A percentile compares a stretch with the other conserved stretches of the same genome.
Evolutionary conservation across 2,329 filamentous ascomycete species (phyloP).

Genomic region (Stachybotrys echinatus): DNA sequence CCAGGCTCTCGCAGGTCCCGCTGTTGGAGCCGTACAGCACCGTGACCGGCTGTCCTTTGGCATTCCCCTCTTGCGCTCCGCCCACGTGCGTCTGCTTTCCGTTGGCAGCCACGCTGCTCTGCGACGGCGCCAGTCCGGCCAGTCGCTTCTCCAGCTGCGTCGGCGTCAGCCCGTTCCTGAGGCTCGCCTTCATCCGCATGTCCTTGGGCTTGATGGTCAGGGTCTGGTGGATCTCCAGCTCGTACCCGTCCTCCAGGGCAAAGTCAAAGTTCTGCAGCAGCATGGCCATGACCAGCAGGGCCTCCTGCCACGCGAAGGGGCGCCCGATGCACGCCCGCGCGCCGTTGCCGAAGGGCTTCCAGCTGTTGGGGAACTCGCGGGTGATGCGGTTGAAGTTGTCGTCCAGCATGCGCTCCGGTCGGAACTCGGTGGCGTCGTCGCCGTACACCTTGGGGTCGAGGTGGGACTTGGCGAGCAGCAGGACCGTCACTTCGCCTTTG

Average conservation of each 20-base stretch:
- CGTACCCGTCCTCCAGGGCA: slow-evolving; percentile 48
- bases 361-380: slow-evolving; percentile 24
- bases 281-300: slow-evolving; percentile 41
- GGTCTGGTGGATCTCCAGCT: slow-evolving; percentile 44
- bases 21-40: slow-evolving; percentile 65
- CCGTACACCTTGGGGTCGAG: slow-evolving; percentile 53
- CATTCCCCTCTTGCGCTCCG: slow-evolving; percentile 2
- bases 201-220: slow-evolving; percentile 57
- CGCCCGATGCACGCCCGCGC: slow-evolving; percentile 47
- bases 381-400: slow-evolving; percentile 35
- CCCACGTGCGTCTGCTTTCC: not conserved
- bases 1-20: slow-evolving; percentile 63
- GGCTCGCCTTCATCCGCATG: slow-evolving; percentile 51
- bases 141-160: slow-evolving; percentile 34
- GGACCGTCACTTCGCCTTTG: slow-evolving; percentile 35
- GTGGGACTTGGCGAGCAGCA: slow-evolving; percentile 44
- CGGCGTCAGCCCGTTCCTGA: slow-evolving; percentile 36
- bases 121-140: not conserved
- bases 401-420: slow-evolving; percentile 57
- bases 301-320: slow-evolving; percentile 50
- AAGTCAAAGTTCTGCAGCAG: slow-evolving; percentile 66
- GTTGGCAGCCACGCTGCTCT: not conserved
- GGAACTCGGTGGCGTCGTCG: slow-evolving; percentile 50
- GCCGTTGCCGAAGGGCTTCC: slow-evolving; percentile 52
- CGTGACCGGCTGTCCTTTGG: slow-evolving; percentile 33